Evolutionary conservation across 108 stramenopile species (phyloP), one percentile per base, ranked within the genome.

Genomic region (Stephanodiscus minutulus): DNA sequence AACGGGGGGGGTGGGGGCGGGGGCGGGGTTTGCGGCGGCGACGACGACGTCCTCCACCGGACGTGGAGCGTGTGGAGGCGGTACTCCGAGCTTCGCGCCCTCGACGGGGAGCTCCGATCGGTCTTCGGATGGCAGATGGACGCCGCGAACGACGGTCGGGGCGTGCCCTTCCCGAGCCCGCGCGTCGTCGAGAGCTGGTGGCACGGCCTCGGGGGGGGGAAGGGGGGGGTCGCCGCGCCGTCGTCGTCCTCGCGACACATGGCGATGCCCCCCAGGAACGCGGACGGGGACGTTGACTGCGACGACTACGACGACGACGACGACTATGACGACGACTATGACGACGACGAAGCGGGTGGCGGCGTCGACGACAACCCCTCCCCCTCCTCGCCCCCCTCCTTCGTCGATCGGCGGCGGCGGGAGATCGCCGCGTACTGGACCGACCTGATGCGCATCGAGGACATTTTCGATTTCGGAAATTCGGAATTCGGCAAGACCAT

Each of bases 101-200:
- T 82, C 0, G 81, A 82, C 29, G 48, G 24, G 2, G 53, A 73
- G 41, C 21, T 82, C 29, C 76, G 81, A 3, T 48, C 56, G 0
- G 39, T 33, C 1, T 70, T 64, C n/a, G 64, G 72, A 1, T 82
- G 81, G 81, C 76, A 78, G 29, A 82, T 82, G 72, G 66, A 82
- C 54, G 71, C 76, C 0, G 13, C 60, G 15, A 37, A 77, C 54
- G 73, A 82, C 31, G 76, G 76, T 2, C 21, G 39, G 48, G 77
- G 81, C 7, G 25, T 74, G 0, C 8, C 21, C 1, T 82, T 78
- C 44, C 81, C 81, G 18, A 66, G 74, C 22, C 18, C 36, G 12
- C 57, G 49, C 48, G 67, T 25, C 8, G 24, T 81, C 5, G 74
- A 81, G 25, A 59, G 61, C 29, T 76, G 61, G 53, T 81, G 78